Evolutionary conservation across 306 rosid species (phyloP), one percentile per base, ranked within the genome.

Genomic region (Cicer arietinum): DNA sequence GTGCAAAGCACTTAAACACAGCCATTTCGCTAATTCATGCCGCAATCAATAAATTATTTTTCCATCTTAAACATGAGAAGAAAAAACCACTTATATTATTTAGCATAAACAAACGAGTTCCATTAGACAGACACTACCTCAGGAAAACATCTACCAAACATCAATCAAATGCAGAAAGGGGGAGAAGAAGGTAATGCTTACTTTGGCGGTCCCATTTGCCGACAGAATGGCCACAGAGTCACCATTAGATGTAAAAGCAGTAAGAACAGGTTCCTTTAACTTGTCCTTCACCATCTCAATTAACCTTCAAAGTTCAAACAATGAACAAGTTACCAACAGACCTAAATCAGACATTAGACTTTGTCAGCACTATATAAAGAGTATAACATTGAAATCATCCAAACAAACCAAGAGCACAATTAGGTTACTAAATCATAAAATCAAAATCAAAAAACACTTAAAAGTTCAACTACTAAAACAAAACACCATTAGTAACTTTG

Each of bases 231-330:
- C 85, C 3, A 77, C 54, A 37, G 37, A 71, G 44, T 81, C 83
- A 1, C 86, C 86, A 35, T 64, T 64, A n/a, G 80, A 69, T 58
- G 86, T 81, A 79, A 84, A 86, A 14, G 86, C 86, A 0, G 84
- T 73, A 13, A 83, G 69, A 75, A 17, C 71, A 71, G 48, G 61
- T 70, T 85, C 82, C 77, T 84, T 81, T 70, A 71, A 20, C 22
- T 77, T 53, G 12, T 57, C 74, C 75, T 80, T 84, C 71, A 30
- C 77, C 83, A 84, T 87, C 60, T 84, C 60, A 17, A 16, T n/a
- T 12, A 72, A 14, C 74, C 37, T 67, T 68, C 59, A 63, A 13
- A 43, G 22, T 60, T 68, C 51, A 63, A 13, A 43, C 62, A 48
- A 67, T 51, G n/a, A 58, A 35, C 6, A 12, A 59, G 16, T 13